phyloP scores from a whole-genome alignment of 805 yeast species.

The Ogataea polymorpha region DNA sequence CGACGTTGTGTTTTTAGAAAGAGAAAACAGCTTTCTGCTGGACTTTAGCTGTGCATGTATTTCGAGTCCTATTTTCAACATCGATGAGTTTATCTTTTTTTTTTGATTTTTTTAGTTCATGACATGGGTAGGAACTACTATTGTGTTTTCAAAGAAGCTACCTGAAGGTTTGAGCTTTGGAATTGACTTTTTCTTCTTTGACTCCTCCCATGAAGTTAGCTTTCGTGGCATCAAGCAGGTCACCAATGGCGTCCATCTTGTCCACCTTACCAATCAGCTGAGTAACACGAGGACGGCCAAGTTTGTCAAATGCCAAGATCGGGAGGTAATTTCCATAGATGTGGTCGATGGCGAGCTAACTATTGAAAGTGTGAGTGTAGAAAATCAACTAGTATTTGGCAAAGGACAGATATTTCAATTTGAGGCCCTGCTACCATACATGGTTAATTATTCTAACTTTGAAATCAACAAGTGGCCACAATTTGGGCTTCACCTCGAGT shows the following conservation, averaged over 20 bases:
- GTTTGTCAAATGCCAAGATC: slow-evolving; percentile 34
- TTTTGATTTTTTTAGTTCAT: not conserved
- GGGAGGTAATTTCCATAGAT: slow-evolving; percentile 14
- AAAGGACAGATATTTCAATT: not conserved
- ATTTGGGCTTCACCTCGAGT: slow-evolving; percentile 13
- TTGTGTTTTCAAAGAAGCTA: slow-evolving; percentile 11
- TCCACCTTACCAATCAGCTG: slow-evolving; percentile 46
- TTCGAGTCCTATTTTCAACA: slow-evolving; percentile 82
- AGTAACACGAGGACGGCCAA: slow-evolving; percentile 41
- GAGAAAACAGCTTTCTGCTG: slow-evolving; percentile 69
- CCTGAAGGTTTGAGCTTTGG: slow-evolving; percentile 21
- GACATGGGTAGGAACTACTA: slow-evolving; percentile 13
- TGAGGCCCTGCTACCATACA: slow-evolving; percentile 13
- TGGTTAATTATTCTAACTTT: slow-evolving; percentile 26
- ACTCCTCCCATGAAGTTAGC: slow-evolving; percentile 1
- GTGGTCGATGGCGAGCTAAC: slow-evolving; percentile 21
- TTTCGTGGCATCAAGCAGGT: slow-evolving; percentile 49
- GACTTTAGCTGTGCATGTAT: slow-evolving; percentile 89
- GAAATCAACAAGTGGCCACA: slow-evolving; percentile 28
- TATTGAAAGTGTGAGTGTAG: slow-evolving; percentile 8
- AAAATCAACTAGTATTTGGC: slow-evolving; percentile 5
- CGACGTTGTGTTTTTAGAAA: slow-evolving; percentile 47
- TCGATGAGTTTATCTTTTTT: not conserved
- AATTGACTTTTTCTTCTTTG: slow-evolving; percentile 25
- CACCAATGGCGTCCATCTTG: slow-evolving; percentile 49